phyloP scores from a whole-genome alignment of 208 protist genomes.

The Lotmaria passim region DNA sequence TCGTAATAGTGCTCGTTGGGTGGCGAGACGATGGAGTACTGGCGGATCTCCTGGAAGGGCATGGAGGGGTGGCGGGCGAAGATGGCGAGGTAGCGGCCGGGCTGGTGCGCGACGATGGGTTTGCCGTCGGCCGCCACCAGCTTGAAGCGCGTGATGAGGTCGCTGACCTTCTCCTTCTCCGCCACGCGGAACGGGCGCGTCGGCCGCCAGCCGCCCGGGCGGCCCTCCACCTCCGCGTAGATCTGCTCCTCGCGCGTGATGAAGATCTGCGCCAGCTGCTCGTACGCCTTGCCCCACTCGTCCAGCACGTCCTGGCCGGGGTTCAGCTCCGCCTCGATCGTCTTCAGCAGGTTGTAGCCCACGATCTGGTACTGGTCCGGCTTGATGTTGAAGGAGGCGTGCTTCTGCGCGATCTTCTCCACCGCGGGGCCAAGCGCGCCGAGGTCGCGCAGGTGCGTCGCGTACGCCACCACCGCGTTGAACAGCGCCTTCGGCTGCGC shows the following conservation, averaged over 20 bases:
- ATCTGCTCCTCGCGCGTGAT: conserved; percentile 47
- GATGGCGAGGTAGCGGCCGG: conserved; percentile 45
- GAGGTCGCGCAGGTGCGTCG: conserved; percentile 48
- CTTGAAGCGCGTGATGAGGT: conserved; percentile 44
- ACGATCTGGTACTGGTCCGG: conserved; percentile 52
- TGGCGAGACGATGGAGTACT: conserved; percentile 43
- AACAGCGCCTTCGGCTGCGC: conserved; percentile 51
- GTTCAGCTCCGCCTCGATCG: conserved; percentile 50
- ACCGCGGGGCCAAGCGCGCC: conserved; percentile 36
- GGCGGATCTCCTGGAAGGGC: conserved; percentile 50
- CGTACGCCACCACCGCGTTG: conserved; percentile 51
- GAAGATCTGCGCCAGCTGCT: conserved; percentile 46
- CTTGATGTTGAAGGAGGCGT: conserved; percentile 44
- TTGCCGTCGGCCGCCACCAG: conserved; percentile 38
- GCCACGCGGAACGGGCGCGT: conserved; percentile 40
- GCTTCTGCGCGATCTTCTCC: conserved; percentile 56
- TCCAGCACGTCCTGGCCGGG: conserved; percentile 43
- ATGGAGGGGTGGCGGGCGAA: conserved; percentile 43
- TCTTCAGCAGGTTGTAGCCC: conserved; percentile 51
- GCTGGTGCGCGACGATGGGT: conserved; percentile 27
- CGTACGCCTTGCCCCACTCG: conserved; percentile 57
- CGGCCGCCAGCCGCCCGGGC: conserved; percentile 33
- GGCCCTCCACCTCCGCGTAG: conserved; percentile 36
- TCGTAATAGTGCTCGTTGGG: conserved; percentile 46
- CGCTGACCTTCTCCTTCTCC: conserved; percentile 45